Base-by-base conservation (phyloP, 176 grass and related monocot genomes). In the Triticum aestivum region DNA sequence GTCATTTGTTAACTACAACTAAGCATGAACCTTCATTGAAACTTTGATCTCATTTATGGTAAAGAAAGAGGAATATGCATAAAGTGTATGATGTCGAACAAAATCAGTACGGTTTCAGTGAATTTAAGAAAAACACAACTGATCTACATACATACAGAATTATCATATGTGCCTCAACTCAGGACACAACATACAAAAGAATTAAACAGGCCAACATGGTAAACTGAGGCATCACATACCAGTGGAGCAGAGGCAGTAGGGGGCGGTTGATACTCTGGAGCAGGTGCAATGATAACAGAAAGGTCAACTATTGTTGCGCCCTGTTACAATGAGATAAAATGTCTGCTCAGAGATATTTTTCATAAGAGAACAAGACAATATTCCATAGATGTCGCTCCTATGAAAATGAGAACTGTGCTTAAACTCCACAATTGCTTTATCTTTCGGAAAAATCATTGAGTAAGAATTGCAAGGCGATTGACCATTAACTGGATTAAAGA, bases 281-380 rank as follows among this genome's bases (percentile, higher is more conserved):
- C 95, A 83, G 92, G 62, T 34, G 68, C 61, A 17, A 97, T 93
- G 66, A 97, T 89, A 78, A 97, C 95, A 65, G 95, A 97, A 79
- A 97, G 91, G 86, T 94, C 95, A 81, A 94, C 95, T 81, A 97
- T 94, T 42, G 89, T 97, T 23, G 95, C 90, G 8, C 92, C 92
- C 95, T 97, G 82, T 87, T 45, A 81, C 62, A 85, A 80, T 32
- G 17, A 65, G 73, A 85, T 5, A 88, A 17, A 75, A 77, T 77
- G 7, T 5, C 15, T 71, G 77, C 79, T 86, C 47, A 86, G n/a
- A 65, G 9, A 59, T 65, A 17, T n/a, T 4, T 32, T 30, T n/a
- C 34, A 2, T 37, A 81, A 79, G n/a, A 39, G 32, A 80, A 9
- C 5, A 38, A 62, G 49, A 27, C 8, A 52, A 38, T 64, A 32